Percentiles rank a stretch among this genome's conserved stretches.
phyloP scores from a whole-genome alignment of 75 land plant genomes.

The Picea glauca region DNA sequence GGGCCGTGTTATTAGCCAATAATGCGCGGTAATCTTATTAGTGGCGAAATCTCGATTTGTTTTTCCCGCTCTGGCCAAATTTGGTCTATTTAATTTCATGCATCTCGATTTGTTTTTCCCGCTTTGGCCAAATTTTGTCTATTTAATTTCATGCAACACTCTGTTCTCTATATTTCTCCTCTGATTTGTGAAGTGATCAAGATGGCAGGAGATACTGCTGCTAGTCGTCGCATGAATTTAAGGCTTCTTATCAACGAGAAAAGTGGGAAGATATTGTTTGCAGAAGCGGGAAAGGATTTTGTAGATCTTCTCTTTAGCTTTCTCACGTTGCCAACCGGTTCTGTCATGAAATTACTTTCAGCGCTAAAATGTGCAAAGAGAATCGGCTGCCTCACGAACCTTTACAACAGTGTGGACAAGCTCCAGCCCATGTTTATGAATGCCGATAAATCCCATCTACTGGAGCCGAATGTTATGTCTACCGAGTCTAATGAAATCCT shows the following conservation, averaged over 20 bases:
- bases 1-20: too few species aligned
- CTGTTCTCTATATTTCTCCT: too few species aligned
- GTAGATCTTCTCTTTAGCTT: not conserved
- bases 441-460: not conserved
- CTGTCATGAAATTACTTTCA: not conserved
- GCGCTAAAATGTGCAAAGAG: not conserved
- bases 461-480: not conserved
- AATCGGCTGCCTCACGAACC: not conserved
- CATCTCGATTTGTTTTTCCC: too few species aligned
- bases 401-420: not conserved
- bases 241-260: not conserved
- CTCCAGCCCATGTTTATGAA: not conserved
- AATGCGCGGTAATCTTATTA: too few species aligned
- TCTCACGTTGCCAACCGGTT: not conserved
- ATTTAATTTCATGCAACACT: too few species aligned
- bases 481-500: not conserved
- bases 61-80: too few species aligned
- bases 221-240: too few species aligned
- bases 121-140: too few species aligned
- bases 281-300: not conserved
- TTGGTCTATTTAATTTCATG: too few species aligned
- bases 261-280: not conserved
- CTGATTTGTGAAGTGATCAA: too few species aligned
- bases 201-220: too few species aligned
- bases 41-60: too few species aligned